Conservation (phyloP, 371 early-diverging fungal species). For the Fennellomyces sp. region DNA sequence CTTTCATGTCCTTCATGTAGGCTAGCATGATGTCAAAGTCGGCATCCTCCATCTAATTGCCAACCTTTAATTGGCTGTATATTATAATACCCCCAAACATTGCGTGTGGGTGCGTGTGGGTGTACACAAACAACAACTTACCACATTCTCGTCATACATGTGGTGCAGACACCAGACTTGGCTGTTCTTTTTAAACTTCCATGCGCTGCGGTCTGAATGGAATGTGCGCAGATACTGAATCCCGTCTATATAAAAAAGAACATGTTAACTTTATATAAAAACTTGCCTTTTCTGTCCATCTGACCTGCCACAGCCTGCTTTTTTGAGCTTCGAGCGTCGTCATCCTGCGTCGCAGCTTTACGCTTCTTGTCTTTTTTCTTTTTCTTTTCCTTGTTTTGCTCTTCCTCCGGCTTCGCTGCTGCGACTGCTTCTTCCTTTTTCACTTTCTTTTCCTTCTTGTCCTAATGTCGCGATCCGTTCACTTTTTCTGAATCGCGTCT, state of each 20-base stretch:
- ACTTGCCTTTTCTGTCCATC: no score
- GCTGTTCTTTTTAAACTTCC: constrained; percentile 69
- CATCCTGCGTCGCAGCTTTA: background rate
- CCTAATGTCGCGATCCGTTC: background rate
- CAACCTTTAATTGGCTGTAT: background rate
- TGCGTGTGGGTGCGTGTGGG: no score
- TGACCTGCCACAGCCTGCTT: background rate
- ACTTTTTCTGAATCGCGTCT: background rate
- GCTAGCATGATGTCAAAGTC: constrained; percentile 40
- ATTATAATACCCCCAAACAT: background rate
- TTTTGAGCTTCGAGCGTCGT: background rate
- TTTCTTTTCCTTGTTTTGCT: background rate
- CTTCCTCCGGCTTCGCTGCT: background rate
- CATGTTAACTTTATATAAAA: no score
- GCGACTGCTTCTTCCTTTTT: background rate
- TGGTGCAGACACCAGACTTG: constrained; percentile 66
- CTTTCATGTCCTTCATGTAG: constrained; percentile 45
- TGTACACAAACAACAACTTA: background rate
- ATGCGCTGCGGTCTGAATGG: constrained; percentile 22
- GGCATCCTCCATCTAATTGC: constrained; percentile 23
- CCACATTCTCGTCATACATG: constrained; percentile 45
- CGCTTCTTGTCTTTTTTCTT: constrained; percentile 3
- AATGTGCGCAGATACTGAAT: constrained; percentile 3
- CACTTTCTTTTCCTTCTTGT: background rate
- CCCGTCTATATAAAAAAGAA: background rate